These are phyloP conservation scores for Tylopilus intermedius DNA, from an alignment of 768 basidiomycete species.

Conservation along the genomic window DNA sequence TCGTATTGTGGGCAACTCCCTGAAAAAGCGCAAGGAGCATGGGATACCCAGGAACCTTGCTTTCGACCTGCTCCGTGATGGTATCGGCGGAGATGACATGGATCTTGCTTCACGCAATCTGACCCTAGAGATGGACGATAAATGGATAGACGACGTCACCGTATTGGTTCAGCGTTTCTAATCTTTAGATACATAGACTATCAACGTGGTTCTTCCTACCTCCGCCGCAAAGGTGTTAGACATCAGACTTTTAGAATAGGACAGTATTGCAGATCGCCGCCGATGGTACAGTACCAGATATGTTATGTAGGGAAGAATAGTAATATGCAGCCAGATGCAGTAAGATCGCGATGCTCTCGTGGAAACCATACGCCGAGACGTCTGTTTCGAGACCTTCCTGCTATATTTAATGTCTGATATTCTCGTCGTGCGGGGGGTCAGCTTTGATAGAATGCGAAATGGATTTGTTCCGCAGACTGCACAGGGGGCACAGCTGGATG, in stretches of 20 bases:
- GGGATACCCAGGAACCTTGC: constrained; percentile 32
- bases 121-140: constrained; percentile 47
- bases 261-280: constrained; percentile 11
- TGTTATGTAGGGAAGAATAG: constrained; percentile 10
- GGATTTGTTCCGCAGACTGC: constrained; percentile 40
- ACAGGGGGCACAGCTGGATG: constrained; percentile 53
- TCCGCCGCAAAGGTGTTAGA: not conserved
- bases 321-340: constrained; percentile 8
- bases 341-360: not conserved
- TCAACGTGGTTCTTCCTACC: not conserved
- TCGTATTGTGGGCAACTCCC: constrained; percentile 25
- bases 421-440: constrained; percentile 17
- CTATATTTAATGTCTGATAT: constrained; percentile 17
- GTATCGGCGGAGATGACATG: constrained; percentile 39
- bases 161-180: constrained; percentile 39
- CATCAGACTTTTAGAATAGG: constrained; percentile 5
- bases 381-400: not conserved
- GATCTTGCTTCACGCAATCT: constrained; percentile 38
- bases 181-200: constrained; percentile 7
- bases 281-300: constrained; percentile 10
- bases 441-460: constrained; percentile 19
- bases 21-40: constrained; percentile 19
- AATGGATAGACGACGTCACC: constrained; percentile 49
- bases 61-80: constrained; percentile 37
- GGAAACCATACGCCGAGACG: not conserved